phyloP scores from a whole-genome alignment of 2,329 filamentous ascomycete genomes.

The Rhinocladiella similis region DNA sequence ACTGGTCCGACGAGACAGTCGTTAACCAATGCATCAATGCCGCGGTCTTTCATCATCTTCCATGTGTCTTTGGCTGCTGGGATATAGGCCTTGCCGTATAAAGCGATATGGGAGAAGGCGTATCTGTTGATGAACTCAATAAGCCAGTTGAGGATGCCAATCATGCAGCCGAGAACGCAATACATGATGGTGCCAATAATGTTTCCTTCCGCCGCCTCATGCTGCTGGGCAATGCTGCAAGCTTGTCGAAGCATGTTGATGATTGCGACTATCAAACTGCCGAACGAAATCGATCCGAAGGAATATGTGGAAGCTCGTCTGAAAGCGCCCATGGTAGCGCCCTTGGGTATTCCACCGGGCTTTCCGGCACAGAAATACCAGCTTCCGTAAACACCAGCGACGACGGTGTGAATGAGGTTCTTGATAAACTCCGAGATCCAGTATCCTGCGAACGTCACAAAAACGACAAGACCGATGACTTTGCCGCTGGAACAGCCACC shows the following conservation, averaged over 20 bases:
- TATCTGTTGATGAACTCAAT: conserved; percentile 89
- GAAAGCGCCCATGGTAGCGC: conserved; percentile 79
- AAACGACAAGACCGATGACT: conserved; percentile 81
- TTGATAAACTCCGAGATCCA: conserved; percentile 95
- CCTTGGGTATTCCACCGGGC: conserved; percentile 67
- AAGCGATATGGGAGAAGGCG: conserved; percentile 86
- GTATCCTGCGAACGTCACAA: conserved; percentile 87
- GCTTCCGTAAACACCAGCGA: conserved; percentile 84
- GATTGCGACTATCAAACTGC: conserved; percentile 81
- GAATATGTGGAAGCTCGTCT: conserved; percentile 82
- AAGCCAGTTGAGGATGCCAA: conserved; percentile 79
- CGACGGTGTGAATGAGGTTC: conserved; percentile 85
- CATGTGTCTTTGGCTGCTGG: conserved; percentile 86
- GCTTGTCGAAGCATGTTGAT: conserved; percentile 82
- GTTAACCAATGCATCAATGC: conserved; percentile 86
- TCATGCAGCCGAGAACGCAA: conserved; percentile 74
- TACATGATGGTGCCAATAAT: conserved; percentile 66
- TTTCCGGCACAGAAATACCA: conserved; percentile 81
- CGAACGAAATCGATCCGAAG: conserved; percentile 86
- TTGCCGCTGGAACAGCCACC: conserved; percentile 68
- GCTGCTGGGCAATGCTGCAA: conserved; percentile 73
- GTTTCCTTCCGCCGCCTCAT: conserved; percentile 66
- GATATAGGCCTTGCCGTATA: conserved; percentile 89
- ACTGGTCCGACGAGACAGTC: conserved; percentile 79
- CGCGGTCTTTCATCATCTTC: conserved; percentile 87